Conservation (phyloP, 192 early-diverging fungal genomes). For the Coemansia sp. region DNA sequence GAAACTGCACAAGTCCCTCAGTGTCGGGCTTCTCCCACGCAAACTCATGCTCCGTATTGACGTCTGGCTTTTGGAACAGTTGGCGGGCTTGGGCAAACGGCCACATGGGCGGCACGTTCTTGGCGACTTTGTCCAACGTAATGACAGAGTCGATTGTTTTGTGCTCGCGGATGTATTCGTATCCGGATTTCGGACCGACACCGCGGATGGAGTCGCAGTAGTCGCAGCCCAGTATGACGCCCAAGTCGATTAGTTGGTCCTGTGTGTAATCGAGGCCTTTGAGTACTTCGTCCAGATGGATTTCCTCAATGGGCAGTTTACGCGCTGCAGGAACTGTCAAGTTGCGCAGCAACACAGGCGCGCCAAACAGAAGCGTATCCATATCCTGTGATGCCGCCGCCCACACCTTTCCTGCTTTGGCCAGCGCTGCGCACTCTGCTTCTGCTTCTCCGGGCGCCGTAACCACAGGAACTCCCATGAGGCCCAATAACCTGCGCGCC, state of each 20-base stretch:
- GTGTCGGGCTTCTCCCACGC: slow-evolving; percentile 74
- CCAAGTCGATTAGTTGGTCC: slow-evolving; percentile 93
- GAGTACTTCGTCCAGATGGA: slow-evolving; percentile 78
- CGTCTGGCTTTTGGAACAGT: slow-evolving; percentile 82
- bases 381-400: slow-evolving; percentile 98
- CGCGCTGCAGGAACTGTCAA: slow-evolving; percentile 88
- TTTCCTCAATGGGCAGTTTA: slow-evolving; percentile 90
- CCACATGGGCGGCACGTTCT: slow-evolving; percentile 86
- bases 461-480: slow-evolving; percentile 93
- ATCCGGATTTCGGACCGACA: slow-evolving; percentile 84
- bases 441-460: slow-evolving; percentile 98
- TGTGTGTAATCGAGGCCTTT: slow-evolving; percentile 73
- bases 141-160: slow-evolving; percentile 78
- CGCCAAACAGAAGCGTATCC: slow-evolving; percentile 94
- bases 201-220: slow-evolving; percentile 95
- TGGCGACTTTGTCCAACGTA: slow-evolving; percentile 73
- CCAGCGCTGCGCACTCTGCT: slow-evolving; percentile 93
- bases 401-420: slow-evolving; percentile 86
- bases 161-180: slow-evolving; percentile 83
- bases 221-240: slow-evolving; percentile 96
- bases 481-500: slow-evolving; percentile 78
- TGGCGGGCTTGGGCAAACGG: slow-evolving; percentile 84
- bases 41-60: slow-evolving; percentile 66
- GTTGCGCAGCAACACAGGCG: slow-evolving; percentile 87
- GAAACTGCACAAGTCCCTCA: slow-evolving; percentile 82